A percentile compares a stretch with the other conserved stretches of the same genome.
These are phyloP conservation scores for Naganishia albida DNA, from an alignment of 1,284 basidiomycete species.

Conservation along the genomic window DNA sequence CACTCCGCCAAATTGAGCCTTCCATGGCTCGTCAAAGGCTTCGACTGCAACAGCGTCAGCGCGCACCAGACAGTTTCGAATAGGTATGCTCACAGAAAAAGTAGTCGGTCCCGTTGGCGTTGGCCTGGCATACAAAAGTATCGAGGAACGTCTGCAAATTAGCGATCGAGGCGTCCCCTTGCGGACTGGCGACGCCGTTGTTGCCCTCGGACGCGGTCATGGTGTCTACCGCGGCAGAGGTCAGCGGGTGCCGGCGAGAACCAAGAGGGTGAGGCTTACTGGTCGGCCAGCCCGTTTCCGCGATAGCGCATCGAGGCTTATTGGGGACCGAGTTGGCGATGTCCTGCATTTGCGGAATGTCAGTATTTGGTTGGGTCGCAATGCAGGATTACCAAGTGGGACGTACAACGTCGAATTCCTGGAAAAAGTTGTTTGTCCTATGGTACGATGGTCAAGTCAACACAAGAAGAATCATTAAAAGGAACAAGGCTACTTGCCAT, in stretches of 20 bases:
- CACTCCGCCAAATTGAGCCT: conserved; percentile 73
- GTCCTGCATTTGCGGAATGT: conserved; percentile 43
- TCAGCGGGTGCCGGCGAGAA: not conserved
- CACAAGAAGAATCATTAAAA: not conserved
- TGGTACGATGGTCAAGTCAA: not conserved
- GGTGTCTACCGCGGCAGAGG: not conserved
- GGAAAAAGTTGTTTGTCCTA: conserved; percentile 63
- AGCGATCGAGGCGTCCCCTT: conserved; percentile 61
- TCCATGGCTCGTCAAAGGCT: conserved; percentile 71
- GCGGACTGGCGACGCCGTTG: conserved; percentile 52
- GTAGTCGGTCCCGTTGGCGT: conserved; percentile 74
- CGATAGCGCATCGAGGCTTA: conserved; percentile 76
- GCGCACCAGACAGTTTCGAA: not conserved
- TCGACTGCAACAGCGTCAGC: conserved; percentile 50
- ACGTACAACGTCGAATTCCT: conserved; percentile 61
- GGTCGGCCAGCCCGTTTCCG: conserved; percentile 92
- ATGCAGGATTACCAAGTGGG: not conserved
- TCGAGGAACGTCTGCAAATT: conserved; percentile 79
- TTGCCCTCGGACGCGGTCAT: conserved; percentile 41
- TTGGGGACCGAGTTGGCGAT: conserved; percentile 57
- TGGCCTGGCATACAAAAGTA: conserved; percentile 84
- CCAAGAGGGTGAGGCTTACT: conserved; percentile 39
- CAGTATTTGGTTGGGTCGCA: conserved; percentile 49
- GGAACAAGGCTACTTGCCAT: conserved; percentile 48
- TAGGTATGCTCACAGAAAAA: conserved; percentile 73